A percentile compares a stretch with the other conserved stretches of the same genome.
Conservation (phyloP, 2,329 filamentous ascomycete genomes). For the Xylaria arbuscula region DNA sequence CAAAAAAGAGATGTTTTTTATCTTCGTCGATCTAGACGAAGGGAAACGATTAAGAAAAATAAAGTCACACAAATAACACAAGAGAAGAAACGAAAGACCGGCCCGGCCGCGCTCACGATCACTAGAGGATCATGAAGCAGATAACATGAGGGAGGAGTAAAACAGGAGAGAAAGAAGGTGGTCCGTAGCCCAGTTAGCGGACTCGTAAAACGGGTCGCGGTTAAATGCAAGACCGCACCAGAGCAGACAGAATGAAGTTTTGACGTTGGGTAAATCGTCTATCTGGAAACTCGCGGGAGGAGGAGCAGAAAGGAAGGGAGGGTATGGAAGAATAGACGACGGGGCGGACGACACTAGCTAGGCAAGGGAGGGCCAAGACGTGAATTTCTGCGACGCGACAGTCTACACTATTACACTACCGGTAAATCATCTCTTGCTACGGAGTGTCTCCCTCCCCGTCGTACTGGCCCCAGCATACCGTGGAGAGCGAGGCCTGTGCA, state of each 20-base stretch:
- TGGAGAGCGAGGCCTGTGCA: conserved; percentile 16
- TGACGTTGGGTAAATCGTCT: conserved; percentile 32
- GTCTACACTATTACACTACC: background rate
- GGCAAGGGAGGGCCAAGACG: conserved; percentile 29
- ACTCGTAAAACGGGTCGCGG: conserved; percentile 34
- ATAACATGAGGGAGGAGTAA: conserved; percentile 38
- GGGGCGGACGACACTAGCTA: conserved; percentile 23
- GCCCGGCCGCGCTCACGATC: conserved; percentile 54
- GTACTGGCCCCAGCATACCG: background rate
- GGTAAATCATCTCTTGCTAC: background rate
- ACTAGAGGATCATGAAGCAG: conserved; percentile 55
- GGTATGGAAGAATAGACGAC: conserved; percentile 26
- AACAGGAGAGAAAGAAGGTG: conserved; percentile 32
- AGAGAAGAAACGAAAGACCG: conserved; percentile 52
- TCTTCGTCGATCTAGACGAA: conserved; percentile 44
- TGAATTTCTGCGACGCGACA: conserved; percentile 35
- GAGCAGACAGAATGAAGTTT: conserved; percentile 31
- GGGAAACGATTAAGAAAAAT: conserved; percentile 40
- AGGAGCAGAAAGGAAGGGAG: conserved; percentile 40
- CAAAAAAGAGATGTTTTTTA: conserved; percentile 38
- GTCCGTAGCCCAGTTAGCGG: conserved; percentile 33
- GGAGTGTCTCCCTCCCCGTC: background rate
- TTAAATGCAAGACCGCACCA: conserved; percentile 39
- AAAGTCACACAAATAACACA: conserved; percentile 48
- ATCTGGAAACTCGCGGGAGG: conserved; percentile 40